phyloP scores from a whole-genome alignment of 495 filamentous ascomycete genomes.

The Aspergillus conjunctus region DNA sequence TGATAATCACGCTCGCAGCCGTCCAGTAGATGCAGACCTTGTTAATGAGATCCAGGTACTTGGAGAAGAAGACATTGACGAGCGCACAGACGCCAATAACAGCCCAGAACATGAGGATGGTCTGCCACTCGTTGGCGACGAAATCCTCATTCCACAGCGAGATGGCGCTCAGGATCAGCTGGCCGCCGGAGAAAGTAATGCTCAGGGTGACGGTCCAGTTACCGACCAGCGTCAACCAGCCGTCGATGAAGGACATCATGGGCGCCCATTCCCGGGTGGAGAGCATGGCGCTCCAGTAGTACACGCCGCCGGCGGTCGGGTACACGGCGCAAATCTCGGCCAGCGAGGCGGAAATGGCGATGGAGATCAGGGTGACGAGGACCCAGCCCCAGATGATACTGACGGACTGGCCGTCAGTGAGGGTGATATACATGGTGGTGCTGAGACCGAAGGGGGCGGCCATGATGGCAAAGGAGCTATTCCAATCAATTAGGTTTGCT shows the following conservation, averaged over 20 bases:
- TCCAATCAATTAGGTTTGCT: not conserved
- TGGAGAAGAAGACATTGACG: slow-evolving; percentile 60
- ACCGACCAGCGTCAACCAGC: slow-evolving; percentile 74
- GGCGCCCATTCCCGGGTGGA: slow-evolving; percentile 58
- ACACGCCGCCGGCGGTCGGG: slow-evolving; percentile 69
- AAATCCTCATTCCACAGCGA: slow-evolving; percentile 62
- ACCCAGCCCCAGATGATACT: slow-evolving; percentile 72
- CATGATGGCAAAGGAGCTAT: slow-evolving; percentile 57
- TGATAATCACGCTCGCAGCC: slow-evolving; percentile 59
- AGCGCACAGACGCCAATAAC: slow-evolving; percentile 59
- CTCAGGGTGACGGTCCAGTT: slow-evolving; percentile 63
- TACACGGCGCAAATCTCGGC: slow-evolving; percentile 78
- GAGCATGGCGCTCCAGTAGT: slow-evolving; percentile 75
- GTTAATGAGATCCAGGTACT: slow-evolving; percentile 64
- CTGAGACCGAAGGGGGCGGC: slow-evolving; percentile 67
- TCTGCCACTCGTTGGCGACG: slow-evolving; percentile 63
- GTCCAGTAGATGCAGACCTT: slow-evolving; percentile 72
- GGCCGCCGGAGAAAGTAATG: slow-evolving; percentile 54
- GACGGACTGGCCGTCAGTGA: slow-evolving; percentile 65
- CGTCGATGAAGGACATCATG: slow-evolving; percentile 68
- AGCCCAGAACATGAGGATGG: slow-evolving; percentile 65
- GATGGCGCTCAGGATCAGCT: slow-evolving; percentile 64
- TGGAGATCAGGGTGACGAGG: slow-evolving; percentile 68
- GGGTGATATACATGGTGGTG: slow-evolving; percentile 70
- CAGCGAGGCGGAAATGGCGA: slow-evolving; percentile 69